Percentiles rank a stretch among this genome's conserved stretches.
Evolutionary conservation across 1,139 yeast genomes (phyloP).

Genomic region (Nakaseomyces uthaithaninus): DNA sequence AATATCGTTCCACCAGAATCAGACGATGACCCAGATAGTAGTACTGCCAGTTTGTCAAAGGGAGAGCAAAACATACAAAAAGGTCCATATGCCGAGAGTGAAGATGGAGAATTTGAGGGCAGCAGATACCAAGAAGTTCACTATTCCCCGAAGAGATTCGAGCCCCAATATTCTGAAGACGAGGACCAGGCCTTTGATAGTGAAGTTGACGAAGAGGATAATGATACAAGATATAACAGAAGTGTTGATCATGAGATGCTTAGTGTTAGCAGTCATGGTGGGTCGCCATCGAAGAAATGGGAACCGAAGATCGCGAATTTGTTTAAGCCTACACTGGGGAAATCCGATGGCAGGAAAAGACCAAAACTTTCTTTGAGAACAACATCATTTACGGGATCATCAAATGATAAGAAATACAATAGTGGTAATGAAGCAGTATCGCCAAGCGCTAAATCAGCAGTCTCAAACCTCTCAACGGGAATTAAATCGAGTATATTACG

Average conservation of each 20-base stretch:
- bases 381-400: constrained; percentile 10
- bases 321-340: constrained; percentile 12
- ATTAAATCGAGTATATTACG: constrained; percentile 12
- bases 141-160: not conserved
- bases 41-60: not conserved
- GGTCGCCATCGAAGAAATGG: constrained; percentile 11
- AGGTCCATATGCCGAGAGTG: constrained; percentile 4
- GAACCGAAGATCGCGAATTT: constrained; percentile 15
- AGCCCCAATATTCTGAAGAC: constrained; percentile 1
- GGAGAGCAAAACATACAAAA: not conserved
- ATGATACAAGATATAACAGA: not conserved
- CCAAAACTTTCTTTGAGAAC: constrained; percentile 19
- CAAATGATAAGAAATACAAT: not conserved
- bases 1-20: constrained; percentile 9
- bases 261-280: constrained; percentile 8
- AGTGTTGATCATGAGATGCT: constrained; percentile 9
- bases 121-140: not conserved
- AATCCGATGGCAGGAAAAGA: constrained; percentile 9
- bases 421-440: constrained; percentile 7
- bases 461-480: constrained; percentile 9
- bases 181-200: constrained; percentile 5
- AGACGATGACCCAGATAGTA: constrained; percentile 1
- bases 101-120: not conserved
- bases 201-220: constrained; percentile 2
- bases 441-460: constrained; percentile 8